A percentile compares a stretch with the other conserved stretches of the same genome.
Conservation (phyloP, 352 stramenopile genomes). For the Phytophthora fragariae region DNA sequence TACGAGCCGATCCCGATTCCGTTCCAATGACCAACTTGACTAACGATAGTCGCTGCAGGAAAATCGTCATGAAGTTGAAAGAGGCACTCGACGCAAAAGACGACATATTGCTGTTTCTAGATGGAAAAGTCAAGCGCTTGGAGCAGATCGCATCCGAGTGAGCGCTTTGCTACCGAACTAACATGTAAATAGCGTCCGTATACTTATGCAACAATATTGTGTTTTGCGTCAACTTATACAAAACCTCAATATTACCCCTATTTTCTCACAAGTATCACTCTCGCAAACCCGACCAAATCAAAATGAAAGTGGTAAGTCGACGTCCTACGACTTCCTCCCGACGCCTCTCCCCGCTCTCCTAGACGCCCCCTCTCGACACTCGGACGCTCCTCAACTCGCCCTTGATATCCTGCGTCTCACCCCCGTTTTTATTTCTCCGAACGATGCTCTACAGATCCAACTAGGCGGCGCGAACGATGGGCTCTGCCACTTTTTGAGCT, state of each 20-base stretch:
- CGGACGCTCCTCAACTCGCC: not conserved
- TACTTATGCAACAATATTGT: not conserved
- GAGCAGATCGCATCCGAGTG: slow-evolving; percentile 5
- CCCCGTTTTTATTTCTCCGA: slow-evolving; percentile 17
- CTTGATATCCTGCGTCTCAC: slow-evolving; percentile 24
- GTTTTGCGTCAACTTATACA: not conserved
- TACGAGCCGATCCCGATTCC: not conserved
- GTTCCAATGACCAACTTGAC: no score
- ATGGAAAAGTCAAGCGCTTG: slow-evolving; percentile 59
- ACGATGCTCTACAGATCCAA: slow-evolving; percentile 62
- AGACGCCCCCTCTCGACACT: not conserved
- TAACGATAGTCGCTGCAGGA: slow-evolving; percentile 32
- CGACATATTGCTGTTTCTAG: slow-evolving; percentile 63
- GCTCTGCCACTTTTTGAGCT: slow-evolving; percentile 82
- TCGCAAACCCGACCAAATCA: not conserved
- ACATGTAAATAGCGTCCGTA: not conserved
- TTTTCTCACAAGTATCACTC: slow-evolving; percentile 7
- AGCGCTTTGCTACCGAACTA: not conserved
- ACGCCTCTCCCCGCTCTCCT: not conserved
- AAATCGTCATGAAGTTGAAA: slow-evolving; percentile 64
- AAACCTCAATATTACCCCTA: not conserved
- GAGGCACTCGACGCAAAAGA: slow-evolving; percentile 66
- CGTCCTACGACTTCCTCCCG: slow-evolving; percentile 1
- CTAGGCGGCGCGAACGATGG: slow-evolving; percentile 73
- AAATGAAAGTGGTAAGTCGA: slow-evolving; percentile 49